Evolutionary conservation across 352 stramenopile genomes (phyloP), one percentile per base, ranked within the genome.

Genomic region (Aphanomyces stellatus): DNA sequence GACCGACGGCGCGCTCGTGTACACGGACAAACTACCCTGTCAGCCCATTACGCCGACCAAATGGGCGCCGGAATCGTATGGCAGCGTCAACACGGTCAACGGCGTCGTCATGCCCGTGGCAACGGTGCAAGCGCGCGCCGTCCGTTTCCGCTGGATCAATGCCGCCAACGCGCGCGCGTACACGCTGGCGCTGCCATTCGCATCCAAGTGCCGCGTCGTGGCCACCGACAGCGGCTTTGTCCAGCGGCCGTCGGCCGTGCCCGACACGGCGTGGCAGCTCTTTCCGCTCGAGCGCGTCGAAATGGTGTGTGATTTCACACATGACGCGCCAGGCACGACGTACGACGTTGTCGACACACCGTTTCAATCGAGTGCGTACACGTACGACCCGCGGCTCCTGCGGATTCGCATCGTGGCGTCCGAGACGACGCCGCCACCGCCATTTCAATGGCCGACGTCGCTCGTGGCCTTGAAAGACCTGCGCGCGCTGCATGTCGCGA

Each of bases 51-150:
- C 66, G 5, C 69, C 70, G 28, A 88, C 77, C 2, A 34, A 72
- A 15, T 89, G 80, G 82, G 72, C 88, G 6, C 78, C 80, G 2
- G 80, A 88, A 66, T 84, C 77, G 5, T 88, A 74, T 33, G 82
- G 82, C 25, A 76, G 76, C 1, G 75, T 87, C 27, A 89, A 89
- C 69, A 56, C 74, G 2, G 77, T 89, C 46, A 89, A 91, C 64
- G 82, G 79, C 22, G 76, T 87, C 8, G 78, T 91, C 10, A 91
- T 89, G 82, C 82, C 79, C 2, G 87, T 81, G 63, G 51, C 87
- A 11, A 72, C 86, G 43, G 70, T 91, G 8, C 77, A 77, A 15
- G 72, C 70, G 31, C 73, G 76, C 4, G 76, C 86, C 42, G 80
- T 86, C 33, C 80, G 82, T 24, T 85, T 89, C 34, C 82, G 80